Evolutionary conservation across 352 stramenopile genomes (phyloP).

Genomic region (Globisporangium ultimum): DNA sequence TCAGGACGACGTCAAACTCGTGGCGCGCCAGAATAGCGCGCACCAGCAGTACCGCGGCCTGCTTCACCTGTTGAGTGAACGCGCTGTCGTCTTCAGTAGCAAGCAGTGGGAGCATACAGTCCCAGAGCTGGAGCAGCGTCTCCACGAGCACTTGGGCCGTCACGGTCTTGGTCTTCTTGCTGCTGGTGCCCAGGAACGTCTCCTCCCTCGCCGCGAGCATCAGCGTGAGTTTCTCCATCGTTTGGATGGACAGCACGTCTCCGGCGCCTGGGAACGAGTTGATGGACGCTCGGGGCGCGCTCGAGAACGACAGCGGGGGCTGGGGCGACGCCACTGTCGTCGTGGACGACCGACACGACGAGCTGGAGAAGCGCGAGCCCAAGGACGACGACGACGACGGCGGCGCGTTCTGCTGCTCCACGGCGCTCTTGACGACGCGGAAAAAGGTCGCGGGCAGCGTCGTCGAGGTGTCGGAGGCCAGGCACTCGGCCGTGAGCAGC

Average conservation of each 20-base stretch:
- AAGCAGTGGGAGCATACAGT: constrained; percentile 47
- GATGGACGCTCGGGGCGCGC: neutral
- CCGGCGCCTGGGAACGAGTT: no score
- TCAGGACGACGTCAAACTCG: constrained; percentile 57
- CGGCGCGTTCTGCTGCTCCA: constrained; percentile 5
- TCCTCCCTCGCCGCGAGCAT: constrained; percentile 22
- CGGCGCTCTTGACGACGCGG: constrained; percentile 4
- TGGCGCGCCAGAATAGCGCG: constrained; percentile 39
- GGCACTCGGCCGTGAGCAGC: constrained; percentile 14
- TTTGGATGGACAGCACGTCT: constrained; percentile 4
- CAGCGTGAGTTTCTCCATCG: constrained; percentile 27
- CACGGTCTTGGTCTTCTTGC: constrained; percentile 7
- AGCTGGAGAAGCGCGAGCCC: constrained; percentile 15
- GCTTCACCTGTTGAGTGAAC: neutral
- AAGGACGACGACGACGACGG: neutral
- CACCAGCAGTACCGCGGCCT: constrained; percentile 32
- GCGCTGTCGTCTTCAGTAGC: constrained; percentile 13
- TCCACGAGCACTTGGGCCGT: constrained; percentile 32
- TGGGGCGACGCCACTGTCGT: constrained; percentile 8
- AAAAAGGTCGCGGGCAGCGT: constrained; percentile 33
- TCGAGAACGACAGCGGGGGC: no score
- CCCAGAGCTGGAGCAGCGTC: constrained; percentile 58
- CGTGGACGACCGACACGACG: constrained; percentile 4
- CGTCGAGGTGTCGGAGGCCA: neutral
- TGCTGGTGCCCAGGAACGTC: constrained; percentile 3